These are phyloP conservation scores for Aspergillus spinulosporus DNA, from an alignment of 2,329 filamentous ascomycete species.

Conservation along the genomic window DNA sequence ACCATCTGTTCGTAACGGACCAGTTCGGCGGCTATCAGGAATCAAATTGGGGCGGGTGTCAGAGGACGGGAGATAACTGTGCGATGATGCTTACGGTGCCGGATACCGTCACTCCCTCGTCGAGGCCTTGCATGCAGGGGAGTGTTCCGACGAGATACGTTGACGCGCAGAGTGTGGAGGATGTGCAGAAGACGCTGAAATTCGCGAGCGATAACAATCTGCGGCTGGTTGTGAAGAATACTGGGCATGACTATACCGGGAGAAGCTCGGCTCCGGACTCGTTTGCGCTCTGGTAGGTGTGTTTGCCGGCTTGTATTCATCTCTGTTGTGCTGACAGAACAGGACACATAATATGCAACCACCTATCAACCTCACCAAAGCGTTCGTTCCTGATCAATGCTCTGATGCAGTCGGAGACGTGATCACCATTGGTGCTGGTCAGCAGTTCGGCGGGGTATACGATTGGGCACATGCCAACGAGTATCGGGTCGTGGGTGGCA, in stretches of 20 bases:
- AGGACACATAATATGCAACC: conserved; percentile 2
- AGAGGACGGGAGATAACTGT: conserved; percentile 12
- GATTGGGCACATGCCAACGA: conserved; percentile 8
- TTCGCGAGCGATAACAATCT: conserved; percentile 14
- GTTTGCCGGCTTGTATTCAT: neutral
- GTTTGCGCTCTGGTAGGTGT: conserved; percentile 16
- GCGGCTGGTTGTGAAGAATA: conserved; percentile 16
- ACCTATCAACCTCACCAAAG: conserved; percentile 5
- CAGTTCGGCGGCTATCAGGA: conserved; percentile 14
- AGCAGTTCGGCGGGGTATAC: conserved; percentile 12
- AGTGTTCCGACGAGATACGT: conserved; percentile 16
- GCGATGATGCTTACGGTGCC: neutral
- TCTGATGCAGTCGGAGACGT: conserved; percentile 2
- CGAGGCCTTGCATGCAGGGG: conserved; percentile 11
- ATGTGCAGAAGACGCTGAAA: conserved; percentile 12
- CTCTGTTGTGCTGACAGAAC: neutral
- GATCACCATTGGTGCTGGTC: conserved; percentile 12
- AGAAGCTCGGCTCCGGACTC: conserved; percentile 16
- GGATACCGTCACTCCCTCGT: neutral
- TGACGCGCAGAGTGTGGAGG: conserved; percentile 10
- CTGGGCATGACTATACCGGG: conserved; percentile 20
- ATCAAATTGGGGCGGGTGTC: conserved; percentile 15
- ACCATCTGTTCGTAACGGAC: conserved; percentile 2
- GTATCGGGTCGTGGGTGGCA: conserved; percentile 12
- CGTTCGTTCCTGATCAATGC: conserved; percentile 8